These are phyloP conservation scores for Prunus kanzakura DNA, from an alignment of 306 rosid species.

Conservation along the genomic window DNA sequence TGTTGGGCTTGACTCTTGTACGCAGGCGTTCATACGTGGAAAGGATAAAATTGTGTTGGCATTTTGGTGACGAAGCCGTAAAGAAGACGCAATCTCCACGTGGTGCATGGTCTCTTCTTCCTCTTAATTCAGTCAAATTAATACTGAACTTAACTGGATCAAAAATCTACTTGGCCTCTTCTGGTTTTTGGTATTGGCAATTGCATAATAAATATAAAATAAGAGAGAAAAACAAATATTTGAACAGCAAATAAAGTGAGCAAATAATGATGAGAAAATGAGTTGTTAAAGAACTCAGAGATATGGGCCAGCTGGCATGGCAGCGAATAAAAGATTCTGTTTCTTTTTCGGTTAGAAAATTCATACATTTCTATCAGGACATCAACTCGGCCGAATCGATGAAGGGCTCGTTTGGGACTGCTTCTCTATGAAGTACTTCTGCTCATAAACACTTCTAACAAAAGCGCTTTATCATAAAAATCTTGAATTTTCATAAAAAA, in stretches of 20 bases:
- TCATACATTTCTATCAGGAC: too few species aligned
- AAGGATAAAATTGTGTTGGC: neutral
- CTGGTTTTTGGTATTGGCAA: neutral
- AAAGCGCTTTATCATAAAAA: too few species aligned
- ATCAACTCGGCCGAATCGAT: fast-evolving
- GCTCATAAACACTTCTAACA: too few species aligned
- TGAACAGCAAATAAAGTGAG: neutral
- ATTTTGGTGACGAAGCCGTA: conserved; percentile 24
- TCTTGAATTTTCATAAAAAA: too few species aligned
- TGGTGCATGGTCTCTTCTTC: conserved; percentile 1
- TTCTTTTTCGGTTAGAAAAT: neutral
- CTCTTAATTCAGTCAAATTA: neutral
- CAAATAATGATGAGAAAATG: neutral
- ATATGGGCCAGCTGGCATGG: conserved; percentile 1
- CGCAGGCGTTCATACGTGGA: conserved; percentile 28
- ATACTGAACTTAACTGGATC: too few species aligned
- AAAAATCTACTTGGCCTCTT: too few species aligned
- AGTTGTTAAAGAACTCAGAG: neutral
- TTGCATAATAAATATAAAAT: too few species aligned
- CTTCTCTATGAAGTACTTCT: too few species aligned
- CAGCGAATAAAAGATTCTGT: neutral
- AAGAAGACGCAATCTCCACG: conserved; percentile 35
- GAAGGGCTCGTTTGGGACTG: too few species aligned
- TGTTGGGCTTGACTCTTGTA: conserved; percentile 21
- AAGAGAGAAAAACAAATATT: neutral